These are phyloP conservation scores for Yamadazyma diospyri DNA, from an alignment of 1,139 yeast species.

Conservation along the genomic window DNA sequence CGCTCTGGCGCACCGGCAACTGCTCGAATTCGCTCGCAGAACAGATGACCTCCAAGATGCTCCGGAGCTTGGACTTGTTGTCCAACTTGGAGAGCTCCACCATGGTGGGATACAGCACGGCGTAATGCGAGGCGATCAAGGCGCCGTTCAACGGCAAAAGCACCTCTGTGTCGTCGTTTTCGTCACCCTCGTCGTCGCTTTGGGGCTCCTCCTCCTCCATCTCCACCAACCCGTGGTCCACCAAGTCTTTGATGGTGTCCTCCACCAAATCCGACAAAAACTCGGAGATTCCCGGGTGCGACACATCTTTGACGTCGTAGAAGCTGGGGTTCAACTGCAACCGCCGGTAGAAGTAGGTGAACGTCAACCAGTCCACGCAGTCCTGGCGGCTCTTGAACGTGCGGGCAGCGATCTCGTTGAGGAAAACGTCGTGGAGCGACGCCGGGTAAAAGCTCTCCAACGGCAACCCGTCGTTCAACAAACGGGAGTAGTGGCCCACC, in stretches of 20 bases:
- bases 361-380: conserved; percentile 88
- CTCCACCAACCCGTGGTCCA: conserved; percentile 61
- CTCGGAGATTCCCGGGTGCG: conserved; percentile 71
- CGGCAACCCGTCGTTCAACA: conserved; percentile 74
- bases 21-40: conserved; percentile 68
- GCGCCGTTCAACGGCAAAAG: conserved; percentile 66
- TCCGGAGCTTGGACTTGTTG: conserved; percentile 54
- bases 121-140: conserved; percentile 71
- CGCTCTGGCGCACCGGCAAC: conserved; percentile 61
- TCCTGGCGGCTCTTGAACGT: conserved; percentile 73
- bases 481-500: conserved; percentile 64
- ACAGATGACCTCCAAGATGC: conserved; percentile 63
- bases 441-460: conserved; percentile 71
- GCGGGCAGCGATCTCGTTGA: conserved; percentile 67
- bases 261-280: conserved; percentile 84
- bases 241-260: conserved; percentile 61
- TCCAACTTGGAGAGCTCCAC: conserved; percentile 53
- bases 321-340: conserved; percentile 81
- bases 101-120: conserved; percentile 63
- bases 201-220: conserved; percentile 36
- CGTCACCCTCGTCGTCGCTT: conserved; percentile 28
- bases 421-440: conserved; percentile 60
- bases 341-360: conserved; percentile 77
- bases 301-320: conserved; percentile 68
- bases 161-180: conserved; percentile 36